phyloP scores from a whole-genome alignment of 1,139 yeast species.

The Suzukiozyma palmioleophila region DNA sequence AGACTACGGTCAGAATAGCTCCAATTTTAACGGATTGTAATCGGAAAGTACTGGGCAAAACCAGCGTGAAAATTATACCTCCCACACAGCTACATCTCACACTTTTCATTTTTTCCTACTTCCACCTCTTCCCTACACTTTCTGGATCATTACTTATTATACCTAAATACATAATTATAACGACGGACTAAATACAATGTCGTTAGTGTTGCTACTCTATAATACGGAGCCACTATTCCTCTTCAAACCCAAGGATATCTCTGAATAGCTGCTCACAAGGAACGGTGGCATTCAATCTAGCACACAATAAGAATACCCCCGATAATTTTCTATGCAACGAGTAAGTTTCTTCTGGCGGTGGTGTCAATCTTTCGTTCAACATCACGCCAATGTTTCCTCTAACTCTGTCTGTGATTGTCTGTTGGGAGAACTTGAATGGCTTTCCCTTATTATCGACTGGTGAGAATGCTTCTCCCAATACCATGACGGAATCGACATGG shows the following conservation, averaged over 20 bases:
- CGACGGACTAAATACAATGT: too few species aligned
- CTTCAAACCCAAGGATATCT: constrained; percentile 59
- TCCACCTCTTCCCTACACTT: too few species aligned
- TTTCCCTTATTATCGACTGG: constrained; percentile 44
- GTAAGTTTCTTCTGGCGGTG: constrained; percentile 98
- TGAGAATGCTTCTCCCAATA: constrained; percentile 88
- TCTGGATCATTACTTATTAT: too few species aligned
- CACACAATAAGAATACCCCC: constrained; percentile 89
- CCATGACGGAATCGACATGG: constrained; percentile 86
- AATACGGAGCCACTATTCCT: constrained; percentile 2
- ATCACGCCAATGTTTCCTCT: constrained; percentile 79
- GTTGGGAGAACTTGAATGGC: constrained; percentile 69
- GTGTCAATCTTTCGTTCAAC: constrained; percentile 88
- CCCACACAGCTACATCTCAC: too few species aligned
- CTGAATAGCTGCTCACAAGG: constrained; percentile 77
- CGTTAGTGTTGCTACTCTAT: neutral
- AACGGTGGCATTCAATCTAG: constrained; percentile 77
- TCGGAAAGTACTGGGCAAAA: too few species aligned
- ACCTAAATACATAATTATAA: too few species aligned
- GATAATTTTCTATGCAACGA: constrained; percentile 91
- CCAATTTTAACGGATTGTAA: too few species aligned
- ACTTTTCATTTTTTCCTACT: too few species aligned
- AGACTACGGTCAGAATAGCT: too few species aligned
- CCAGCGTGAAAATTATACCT: too few species aligned
- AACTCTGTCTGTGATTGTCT: constrained; percentile 91